These are phyloP conservation scores for Cephaloascus fragrans DNA, from an alignment of 805 yeast genomes.

Conservation along the genomic window DNA sequence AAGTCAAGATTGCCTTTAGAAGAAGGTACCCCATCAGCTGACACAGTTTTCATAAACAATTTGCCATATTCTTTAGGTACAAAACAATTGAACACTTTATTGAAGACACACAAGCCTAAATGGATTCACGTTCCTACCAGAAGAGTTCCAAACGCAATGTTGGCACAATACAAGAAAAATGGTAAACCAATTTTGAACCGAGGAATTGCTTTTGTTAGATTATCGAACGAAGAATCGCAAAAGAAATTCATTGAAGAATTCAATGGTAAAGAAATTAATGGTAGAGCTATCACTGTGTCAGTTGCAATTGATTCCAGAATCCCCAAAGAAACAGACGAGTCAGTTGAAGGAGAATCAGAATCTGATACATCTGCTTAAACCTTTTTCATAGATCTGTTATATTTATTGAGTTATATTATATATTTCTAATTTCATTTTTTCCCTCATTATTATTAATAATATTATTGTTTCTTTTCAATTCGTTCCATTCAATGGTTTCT, in stretches of 20 bases:
- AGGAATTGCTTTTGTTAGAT: conserved; percentile 60
- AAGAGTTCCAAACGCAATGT: conserved; percentile 31
- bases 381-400: too few species aligned
- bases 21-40: conserved; percentile 45
- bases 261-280: conserved; percentile 58
- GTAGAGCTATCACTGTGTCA: conserved; percentile 55
- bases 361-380: too few species aligned
- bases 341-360: too few species aligned
- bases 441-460: too few species aligned
- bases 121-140: conserved; percentile 54
- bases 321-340: too few species aligned
- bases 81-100: conserved; percentile 33
- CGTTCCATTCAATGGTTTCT: too few species aligned
- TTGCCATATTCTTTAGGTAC: conserved; percentile 41
- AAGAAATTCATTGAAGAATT: conserved; percentile 61
- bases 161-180: conserved; percentile 31
- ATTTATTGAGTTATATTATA: too few species aligned
- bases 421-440: too few species aligned
- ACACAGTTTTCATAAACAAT: conserved; percentile 54
- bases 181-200: conserved; percentile 42
- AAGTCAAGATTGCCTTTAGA: conserved; percentile 16
- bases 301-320: conserved; percentile 58
- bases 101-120: conserved; percentile 39
- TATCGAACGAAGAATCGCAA: conserved; percentile 53
- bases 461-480: too few species aligned